phyloP scores from a whole-genome alignment of 495 filamentous ascomycete genomes.

The Daldinia grandis region DNA sequence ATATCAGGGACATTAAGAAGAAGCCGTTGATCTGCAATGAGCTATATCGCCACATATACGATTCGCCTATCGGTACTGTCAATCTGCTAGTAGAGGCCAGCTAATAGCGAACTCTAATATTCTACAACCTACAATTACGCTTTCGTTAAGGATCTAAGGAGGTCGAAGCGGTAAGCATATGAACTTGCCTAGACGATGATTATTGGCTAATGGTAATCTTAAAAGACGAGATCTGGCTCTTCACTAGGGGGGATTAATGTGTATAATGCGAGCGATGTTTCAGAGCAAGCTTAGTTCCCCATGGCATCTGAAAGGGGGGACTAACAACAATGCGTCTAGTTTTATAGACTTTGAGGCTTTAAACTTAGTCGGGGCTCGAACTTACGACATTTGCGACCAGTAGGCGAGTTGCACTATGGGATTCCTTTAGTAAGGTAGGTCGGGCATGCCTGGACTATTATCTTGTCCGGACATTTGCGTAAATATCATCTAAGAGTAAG shows the following conservation, averaged over 20 bases:
- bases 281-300: conserved; percentile 11
- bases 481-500: no score
- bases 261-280: conserved; percentile 23
- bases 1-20: background rate
- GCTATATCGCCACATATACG: background rate
- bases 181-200: background rate
- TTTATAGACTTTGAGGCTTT: background rate
- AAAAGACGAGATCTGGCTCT: background rate
- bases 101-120: background rate
- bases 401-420: no score
- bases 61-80: background rate
- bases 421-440: no score
- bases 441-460: no score
- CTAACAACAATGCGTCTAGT: background rate
- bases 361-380: background rate
- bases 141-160: background rate
- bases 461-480: no score
- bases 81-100: background rate
- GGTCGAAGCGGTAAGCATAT: background rate
- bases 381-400: no score
- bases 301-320: conserved; percentile 12
- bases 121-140: background rate
- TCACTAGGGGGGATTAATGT: background rate
- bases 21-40: background rate
- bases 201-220: background rate